A percentile compares a stretch with the other conserved stretches of the same genome.
Conservation (phyloP, 1,284 basidiomycete genomes). For the Tilletia indica region DNA sequence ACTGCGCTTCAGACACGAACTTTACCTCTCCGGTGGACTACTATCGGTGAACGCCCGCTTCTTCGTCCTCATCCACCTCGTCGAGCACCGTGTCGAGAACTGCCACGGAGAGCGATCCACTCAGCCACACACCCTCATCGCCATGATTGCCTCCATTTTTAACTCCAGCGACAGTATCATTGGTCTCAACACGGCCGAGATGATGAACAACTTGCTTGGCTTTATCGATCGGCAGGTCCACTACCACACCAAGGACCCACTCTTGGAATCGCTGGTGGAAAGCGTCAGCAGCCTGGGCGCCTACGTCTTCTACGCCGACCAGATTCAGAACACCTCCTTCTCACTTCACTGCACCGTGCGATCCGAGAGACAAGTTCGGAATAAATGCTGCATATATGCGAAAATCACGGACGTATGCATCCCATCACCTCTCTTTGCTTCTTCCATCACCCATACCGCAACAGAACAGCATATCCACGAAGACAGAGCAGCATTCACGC, state of each 20-base stretch:
- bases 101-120: slow-evolving; percentile 65
- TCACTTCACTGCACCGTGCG: no score
- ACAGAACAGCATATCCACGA: no score
- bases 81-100: slow-evolving; percentile 74
- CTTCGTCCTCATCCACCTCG: slow-evolving; percentile 77
- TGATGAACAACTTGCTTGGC: slow-evolving; percentile 65
- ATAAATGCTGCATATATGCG: no score
- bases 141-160: slow-evolving; percentile 76
- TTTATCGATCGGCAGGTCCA: slow-evolving; percentile 72
- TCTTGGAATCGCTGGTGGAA: slow-evolving; percentile 71
- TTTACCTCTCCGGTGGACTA: slow-evolving; percentile 61
- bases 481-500: no score
- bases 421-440: no score
- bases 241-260: slow-evolving; percentile 66
- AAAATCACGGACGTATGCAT: no score
- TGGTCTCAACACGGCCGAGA: slow-evolving; percentile 86
- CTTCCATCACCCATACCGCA: no score
- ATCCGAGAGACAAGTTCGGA: no score
- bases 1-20: slow-evolving; percentile 25
- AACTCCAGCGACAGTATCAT: slow-evolving; percentile 77
- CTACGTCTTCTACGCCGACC: slow-evolving; percentile 93
- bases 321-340: slow-evolving; percentile 91
- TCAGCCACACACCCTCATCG: slow-evolving; percentile 70
- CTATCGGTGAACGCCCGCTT: slow-evolving; percentile 90
- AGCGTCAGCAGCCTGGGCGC: slow-evolving; percentile 80